Percentiles rank a stretch among this genome's conserved stretches.
phyloP scores from a whole-genome alignment of 352 stramenopile genomes.

The Pythium utonaiense region DNA sequence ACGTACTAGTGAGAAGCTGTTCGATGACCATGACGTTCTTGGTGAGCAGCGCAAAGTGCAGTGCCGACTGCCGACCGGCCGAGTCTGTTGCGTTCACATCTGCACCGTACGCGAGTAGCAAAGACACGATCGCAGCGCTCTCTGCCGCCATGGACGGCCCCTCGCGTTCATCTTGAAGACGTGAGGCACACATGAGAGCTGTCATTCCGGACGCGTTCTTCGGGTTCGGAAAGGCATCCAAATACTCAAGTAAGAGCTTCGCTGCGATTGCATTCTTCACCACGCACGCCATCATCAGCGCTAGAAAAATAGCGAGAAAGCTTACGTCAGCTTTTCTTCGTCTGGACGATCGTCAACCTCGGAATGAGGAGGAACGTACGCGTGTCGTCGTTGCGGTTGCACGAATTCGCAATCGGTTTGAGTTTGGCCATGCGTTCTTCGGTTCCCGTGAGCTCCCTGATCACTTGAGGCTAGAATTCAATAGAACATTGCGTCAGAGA shows the following conservation, averaged over 20 bases:
- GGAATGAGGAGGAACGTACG: conserved; percentile 29
- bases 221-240: conserved; percentile 36
- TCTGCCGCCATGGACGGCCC: conserved; percentile 29
- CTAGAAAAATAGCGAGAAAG: conserved; percentile 22
- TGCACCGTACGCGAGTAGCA: conserved; percentile 40
- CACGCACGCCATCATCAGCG: conserved; percentile 85
- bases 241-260: conserved; percentile 36
- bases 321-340: too few relatives aligned
- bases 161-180: conserved; percentile 36
- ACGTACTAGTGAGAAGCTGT: conserved; percentile 24
- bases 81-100: conserved; percentile 46
- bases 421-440: conserved; percentile 49
- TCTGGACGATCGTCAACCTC: too few relatives aligned
- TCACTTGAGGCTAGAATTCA: conserved; percentile 42
- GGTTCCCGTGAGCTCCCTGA: conserved; percentile 49
- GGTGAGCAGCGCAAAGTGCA: conserved; percentile 75
- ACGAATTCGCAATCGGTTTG: conserved; percentile 38
- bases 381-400: conserved; percentile 75
- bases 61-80: conserved; percentile 48
- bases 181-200: conserved; percentile 75
- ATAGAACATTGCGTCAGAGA: background rate
- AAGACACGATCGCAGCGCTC: conserved; percentile 46
- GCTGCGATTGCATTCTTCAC: conserved; percentile 63
- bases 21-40: conserved; percentile 45
- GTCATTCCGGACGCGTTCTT: conserved; percentile 61